These are phyloP conservation scores for Tulasnella sp. DNA, from an alignment of 768 basidiomycete species.

Conservation along the genomic window DNA sequence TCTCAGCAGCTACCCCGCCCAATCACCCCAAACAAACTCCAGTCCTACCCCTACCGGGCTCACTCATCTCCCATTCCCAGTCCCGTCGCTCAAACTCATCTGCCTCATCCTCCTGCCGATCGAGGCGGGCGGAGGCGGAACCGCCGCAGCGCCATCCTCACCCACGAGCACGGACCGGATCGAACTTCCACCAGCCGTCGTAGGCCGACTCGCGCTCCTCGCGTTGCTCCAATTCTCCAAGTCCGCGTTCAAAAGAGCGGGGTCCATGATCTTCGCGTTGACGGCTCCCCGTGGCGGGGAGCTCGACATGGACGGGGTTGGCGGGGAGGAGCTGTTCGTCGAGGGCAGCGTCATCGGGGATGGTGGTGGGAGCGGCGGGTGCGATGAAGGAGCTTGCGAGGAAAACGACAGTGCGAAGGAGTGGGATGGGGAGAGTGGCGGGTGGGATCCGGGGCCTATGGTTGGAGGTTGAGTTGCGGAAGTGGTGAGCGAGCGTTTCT, in stretches of 20 bases:
- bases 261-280: conserved; percentile 11
- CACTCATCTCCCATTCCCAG: background rate
- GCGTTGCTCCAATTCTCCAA: background rate
- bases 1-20: too few species aligned
- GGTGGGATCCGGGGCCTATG: background rate
- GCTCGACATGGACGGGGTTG: background rate
- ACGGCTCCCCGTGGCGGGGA: background rate
- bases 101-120: conserved; percentile 12
- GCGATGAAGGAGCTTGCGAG: background rate
- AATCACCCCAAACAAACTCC: too few species aligned
- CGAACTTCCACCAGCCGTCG: background rate
- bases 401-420: conserved; percentile 4
- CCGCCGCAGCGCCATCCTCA: background rate
- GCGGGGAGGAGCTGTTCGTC: background rate
- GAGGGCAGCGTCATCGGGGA: background rate
- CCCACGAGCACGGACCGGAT: background rate
- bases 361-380: background rate
- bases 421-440: background rate
- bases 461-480: background rate
- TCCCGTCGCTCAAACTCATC: conserved; percentile 14
- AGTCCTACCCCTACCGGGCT: background rate
- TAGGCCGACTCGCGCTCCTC: background rate
- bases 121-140: background rate
- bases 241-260: background rate
- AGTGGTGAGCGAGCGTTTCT: background rate